A percentile compares a stretch with the other conserved stretches of the same genome.
Conservation (phyloP, 225 moss, liverwort and hornwort genomes). For the Straminergon stramineum region DNA sequence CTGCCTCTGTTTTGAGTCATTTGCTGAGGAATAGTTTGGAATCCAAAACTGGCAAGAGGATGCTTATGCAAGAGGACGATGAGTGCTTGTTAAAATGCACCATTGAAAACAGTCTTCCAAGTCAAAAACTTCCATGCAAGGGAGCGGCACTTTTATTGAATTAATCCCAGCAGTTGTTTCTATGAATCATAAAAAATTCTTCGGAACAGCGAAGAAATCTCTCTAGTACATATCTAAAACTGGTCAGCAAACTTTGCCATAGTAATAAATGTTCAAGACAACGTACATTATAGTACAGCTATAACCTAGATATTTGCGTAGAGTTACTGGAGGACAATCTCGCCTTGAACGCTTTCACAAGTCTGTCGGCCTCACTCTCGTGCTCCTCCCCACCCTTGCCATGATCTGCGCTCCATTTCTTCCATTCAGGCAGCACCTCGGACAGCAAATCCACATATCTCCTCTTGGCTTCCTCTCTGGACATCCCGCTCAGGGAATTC, state of each 20-base stretch:
- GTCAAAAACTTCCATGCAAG: not conserved
- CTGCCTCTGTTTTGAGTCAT: not conserved
- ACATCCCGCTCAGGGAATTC: slow-evolving; percentile 55
- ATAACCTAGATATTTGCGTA: slow-evolving; percentile 14
- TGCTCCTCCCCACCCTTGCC: slow-evolving; percentile 25
- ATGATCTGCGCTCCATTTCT: slow-evolving; percentile 55
- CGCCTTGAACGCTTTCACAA: slow-evolving; percentile 55
- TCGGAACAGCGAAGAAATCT: not conserved
- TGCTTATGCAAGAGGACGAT: not conserved
- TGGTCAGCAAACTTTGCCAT: not conserved
- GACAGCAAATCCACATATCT: slow-evolving; percentile 59
- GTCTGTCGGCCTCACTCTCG: slow-evolving; percentile 66
- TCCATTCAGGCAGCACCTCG: slow-evolving; percentile 60
- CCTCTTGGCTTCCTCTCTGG: slow-evolving; percentile 52
- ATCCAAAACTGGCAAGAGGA: not conserved
- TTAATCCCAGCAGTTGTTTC: not conserved
- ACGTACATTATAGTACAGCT: not conserved
- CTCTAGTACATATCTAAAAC: not conserved
- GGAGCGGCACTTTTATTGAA: not conserved
- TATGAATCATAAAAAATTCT: not conserved
- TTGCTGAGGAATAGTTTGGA: not conserved
- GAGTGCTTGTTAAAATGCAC: not conserved
- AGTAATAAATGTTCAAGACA: not conserved
- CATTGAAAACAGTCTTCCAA: not conserved
- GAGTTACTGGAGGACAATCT: slow-evolving; percentile 8